phyloP scores from a whole-genome alignment of 306 rosid species.

The Rosa multiflora region DNA sequence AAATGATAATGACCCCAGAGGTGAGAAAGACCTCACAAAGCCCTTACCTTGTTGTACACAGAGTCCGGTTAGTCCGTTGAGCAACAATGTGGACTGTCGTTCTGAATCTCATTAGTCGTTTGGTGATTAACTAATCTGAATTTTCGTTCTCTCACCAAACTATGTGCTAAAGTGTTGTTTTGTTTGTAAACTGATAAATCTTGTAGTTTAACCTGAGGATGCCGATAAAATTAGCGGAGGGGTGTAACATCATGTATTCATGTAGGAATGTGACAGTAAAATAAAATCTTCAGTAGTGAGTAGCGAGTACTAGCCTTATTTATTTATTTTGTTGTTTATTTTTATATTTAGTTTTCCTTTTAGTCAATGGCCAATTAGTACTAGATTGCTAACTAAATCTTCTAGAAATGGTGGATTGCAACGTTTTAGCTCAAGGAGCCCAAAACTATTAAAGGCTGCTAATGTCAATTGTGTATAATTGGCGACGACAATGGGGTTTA shows the following conservation, averaged over 20 bases:
- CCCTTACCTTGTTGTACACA: slow-evolving; percentile 17
- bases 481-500: background rate
- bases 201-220: background rate
- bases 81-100: slow-evolving; percentile 23
- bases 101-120: slow-evolving; percentile 13
- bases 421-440: background rate
- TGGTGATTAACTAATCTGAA: background rate
- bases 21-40: slow-evolving; percentile 24
- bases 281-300: background rate
- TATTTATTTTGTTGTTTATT: background rate
- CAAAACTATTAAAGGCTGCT: background rate
- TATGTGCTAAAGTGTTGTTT: background rate
- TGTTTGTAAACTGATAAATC: background rate
- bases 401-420: background rate
- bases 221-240: background rate
- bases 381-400: background rate
- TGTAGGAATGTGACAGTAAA: background rate
- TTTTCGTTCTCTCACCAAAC: background rate
- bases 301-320: background rate
- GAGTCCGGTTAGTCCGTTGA: slow-evolving; percentile 32
- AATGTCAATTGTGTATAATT: background rate
- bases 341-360: background rate
- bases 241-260: background rate
- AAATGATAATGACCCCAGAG: slow-evolving; percentile 21
- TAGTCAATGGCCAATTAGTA: background rate